These are phyloP conservation scores for Ophiostoma montium DNA, from an alignment of 2,329 filamentous ascomycete species.

Conservation along the genomic window DNA sequence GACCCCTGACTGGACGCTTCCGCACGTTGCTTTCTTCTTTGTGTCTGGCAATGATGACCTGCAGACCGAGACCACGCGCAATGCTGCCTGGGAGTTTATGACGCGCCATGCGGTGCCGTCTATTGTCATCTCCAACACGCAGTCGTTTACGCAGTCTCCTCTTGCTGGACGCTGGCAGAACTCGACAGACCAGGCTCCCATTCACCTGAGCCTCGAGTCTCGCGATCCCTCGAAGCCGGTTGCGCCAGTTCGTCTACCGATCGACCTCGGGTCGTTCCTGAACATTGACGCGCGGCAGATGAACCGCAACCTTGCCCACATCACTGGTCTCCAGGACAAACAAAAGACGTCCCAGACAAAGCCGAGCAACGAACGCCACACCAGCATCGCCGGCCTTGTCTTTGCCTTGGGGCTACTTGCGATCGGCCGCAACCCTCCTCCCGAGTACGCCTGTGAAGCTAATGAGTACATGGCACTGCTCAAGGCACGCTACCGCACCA, in stretches of 20 bases:
- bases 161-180: conserved; percentile 20
- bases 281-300: conserved; percentile 38
- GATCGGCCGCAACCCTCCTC: not conserved
- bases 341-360: not conserved
- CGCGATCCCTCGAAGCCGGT: conserved; percentile 22
- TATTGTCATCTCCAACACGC: conserved; percentile 33
- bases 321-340: conserved; percentile 25
- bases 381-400: not conserved
- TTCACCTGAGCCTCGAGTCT: conserved; percentile 34
- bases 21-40: conserved; percentile 36
- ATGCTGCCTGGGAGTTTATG: conserved; percentile 32
- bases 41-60: conserved; percentile 28
- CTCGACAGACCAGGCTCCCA: conserved; percentile 26
- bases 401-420: not conserved
- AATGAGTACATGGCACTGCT: not conserved
- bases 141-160: conserved; percentile 22
- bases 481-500: not conserved
- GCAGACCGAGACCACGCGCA: conserved; percentile 24
- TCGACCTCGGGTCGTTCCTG: conserved; percentile 33
- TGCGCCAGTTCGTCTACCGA: conserved; percentile 28
- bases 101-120: conserved; percentile 30
- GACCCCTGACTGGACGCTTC: conserved; percentile 29
- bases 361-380: not conserved
- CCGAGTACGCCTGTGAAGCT: not conserved
- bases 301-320: conserved; percentile 37